Evolutionary conservation across 129 eudicot genomes (phyloP), one percentile per base, ranked within the genome.

Genomic region (Flaveria trinervia): DNA sequence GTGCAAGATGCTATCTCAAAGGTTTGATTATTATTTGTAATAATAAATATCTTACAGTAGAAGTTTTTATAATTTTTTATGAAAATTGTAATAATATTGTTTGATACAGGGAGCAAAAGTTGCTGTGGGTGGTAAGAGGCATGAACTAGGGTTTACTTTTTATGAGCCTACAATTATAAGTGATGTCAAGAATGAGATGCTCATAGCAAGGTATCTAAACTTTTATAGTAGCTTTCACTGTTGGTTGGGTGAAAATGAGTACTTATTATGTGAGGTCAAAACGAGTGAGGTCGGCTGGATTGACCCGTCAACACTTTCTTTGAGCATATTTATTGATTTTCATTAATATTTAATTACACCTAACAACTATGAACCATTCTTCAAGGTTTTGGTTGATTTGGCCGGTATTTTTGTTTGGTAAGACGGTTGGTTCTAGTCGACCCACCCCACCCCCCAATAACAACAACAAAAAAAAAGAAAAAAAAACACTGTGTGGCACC

Each of bases 1-100:
- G 82, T 93, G 73, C 82, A 93, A 85, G 93, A 93, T 82, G 97
- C 97, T 68, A 41, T 83, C 79, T 90, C 98, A 70, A 93, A 93
- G 96, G 98, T 93, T 77, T 76, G 88, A 75, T 48, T 66, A 17
- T 77, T 17, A 13, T 5, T 62, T 28, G 11, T 26, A n/a, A n/a
- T n/a, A n/a, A n/a, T n/a, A 13, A 62, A 1, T 28, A 62, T 62
- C 44, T 13, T 62, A 41, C 1, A 30, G 20, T 18, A 16, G n/a
- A 62, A 26, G 0, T 25, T 26, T 46, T 23, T 61, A 18, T 72
- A 23, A 6, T 9, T 30, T 61, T 61, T 66, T 7, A 17, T 52
- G 50, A 30, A 61, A 36, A 4, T 2, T n/a, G 18, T 22, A 10
- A 78, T 49, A 41, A 43, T 57, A 46, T 79, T 82, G 25, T 49